Conservation (phyloP, 352 stramenopile species). For the Poterioochromonas sp. region DNA sequence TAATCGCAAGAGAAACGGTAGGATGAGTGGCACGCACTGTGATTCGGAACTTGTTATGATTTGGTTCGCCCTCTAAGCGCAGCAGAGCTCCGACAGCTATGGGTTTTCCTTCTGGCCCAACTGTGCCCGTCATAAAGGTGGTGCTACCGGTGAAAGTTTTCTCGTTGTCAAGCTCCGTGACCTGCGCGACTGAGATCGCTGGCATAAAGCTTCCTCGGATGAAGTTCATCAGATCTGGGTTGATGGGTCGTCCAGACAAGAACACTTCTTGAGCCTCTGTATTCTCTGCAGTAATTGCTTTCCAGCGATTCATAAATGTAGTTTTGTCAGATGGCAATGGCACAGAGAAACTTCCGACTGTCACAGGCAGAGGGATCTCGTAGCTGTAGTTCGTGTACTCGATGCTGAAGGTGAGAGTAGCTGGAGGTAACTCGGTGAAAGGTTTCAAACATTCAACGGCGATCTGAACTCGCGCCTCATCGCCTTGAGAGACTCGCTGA, state of each 20-base stretch:
- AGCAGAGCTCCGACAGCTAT: constrained; percentile 83
- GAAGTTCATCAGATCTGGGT: constrained; percentile 63
- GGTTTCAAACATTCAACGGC: constrained; percentile 79
- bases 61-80: constrained; percentile 70
- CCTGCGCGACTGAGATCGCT: constrained; percentile 74
- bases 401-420: constrained; percentile 72
- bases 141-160: constrained; percentile 73
- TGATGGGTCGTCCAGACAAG: constrained; percentile 60
- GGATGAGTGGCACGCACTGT: constrained; percentile 81
- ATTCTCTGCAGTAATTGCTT: constrained; percentile 73
- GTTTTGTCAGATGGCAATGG: constrained; percentile 70
- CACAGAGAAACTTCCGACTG: constrained; percentile 80
- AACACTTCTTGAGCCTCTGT: constrained; percentile 82
- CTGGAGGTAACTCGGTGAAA: constrained; percentile 70
- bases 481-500: constrained; percentile 63
- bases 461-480: constrained; percentile 80
- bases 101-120: constrained; percentile 74
- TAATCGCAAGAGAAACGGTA: constrained; percentile 55
- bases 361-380: constrained; percentile 67
- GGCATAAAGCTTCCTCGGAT: constrained; percentile 68
- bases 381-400: constrained; percentile 58
- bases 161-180: constrained; percentile 62
- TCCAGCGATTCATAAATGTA: constrained; percentile 85
- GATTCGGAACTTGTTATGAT: constrained; percentile 67
- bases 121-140: constrained; percentile 77